Evolutionary conservation across 495 filamentous ascomycete genomes (phyloP).

Genomic region (Cercophora samala): DNA sequence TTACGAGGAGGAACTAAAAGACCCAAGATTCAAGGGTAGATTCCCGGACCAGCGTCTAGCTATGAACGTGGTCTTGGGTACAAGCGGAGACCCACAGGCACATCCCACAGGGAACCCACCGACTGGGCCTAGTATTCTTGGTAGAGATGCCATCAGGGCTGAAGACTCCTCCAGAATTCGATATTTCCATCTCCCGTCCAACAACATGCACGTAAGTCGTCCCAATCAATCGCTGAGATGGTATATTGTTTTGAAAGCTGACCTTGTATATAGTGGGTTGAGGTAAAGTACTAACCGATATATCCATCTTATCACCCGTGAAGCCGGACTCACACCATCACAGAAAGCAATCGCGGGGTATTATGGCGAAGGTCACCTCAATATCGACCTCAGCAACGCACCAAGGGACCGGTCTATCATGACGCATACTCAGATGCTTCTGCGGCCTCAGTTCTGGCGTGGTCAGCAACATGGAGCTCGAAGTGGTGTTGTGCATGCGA

Average conservation of each 20-base stretch:
- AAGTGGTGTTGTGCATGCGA: conserved; percentile 32
- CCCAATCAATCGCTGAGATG: background rate
- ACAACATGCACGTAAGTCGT: conserved; percentile 24
- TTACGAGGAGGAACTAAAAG: conserved; percentile 14
- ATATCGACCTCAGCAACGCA: conserved; percentile 6
- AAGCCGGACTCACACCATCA: background rate
- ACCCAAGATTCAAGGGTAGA: conserved; percentile 19
- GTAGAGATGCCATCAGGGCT: conserved; percentile 8
- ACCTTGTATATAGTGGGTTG: conserved; percentile 20
- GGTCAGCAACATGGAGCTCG: conserved; percentile 31
- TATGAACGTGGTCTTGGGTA: conserved; percentile 12
- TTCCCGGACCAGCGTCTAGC: conserved; percentile 24
- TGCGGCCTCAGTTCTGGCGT: conserved; percentile 32
- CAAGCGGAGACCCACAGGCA: background rate
- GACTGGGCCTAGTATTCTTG: background rate
- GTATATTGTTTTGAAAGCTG: background rate
- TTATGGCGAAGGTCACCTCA: conserved; percentile 16
- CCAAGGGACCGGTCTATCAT: background rate
- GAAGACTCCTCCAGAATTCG: conserved; percentile 14
- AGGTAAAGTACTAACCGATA: conserved; percentile 16
- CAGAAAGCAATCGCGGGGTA: conserved; percentile 27
- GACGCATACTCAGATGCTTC: conserved; percentile 23
- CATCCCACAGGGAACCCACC: background rate
- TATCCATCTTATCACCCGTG: no score
- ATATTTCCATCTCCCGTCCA: conserved; percentile 25